Evolutionary conservation across 306 rosid species (phyloP).

Genomic region (Trifolium fragiferum): DNA sequence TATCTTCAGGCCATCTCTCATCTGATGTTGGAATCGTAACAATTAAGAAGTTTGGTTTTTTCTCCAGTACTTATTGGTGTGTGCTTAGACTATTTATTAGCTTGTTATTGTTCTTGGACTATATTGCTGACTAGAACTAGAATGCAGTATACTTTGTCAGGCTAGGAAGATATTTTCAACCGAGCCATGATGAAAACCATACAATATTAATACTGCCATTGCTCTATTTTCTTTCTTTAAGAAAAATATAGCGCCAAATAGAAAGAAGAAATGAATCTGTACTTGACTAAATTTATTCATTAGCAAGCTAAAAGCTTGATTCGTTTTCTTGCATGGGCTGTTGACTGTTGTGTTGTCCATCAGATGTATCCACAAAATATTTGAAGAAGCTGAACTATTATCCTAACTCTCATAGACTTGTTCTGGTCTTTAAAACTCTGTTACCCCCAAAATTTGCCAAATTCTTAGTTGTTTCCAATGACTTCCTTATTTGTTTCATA

Average conservation of each 20-base stretch:
- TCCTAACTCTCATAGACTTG: constrained; percentile 39
- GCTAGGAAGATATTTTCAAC: constrained; percentile 25
- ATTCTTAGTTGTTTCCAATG: constrained; percentile 13
- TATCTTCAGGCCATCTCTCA: too few relatives aligned
- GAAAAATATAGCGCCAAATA: neutral
- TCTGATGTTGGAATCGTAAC: too few relatives aligned
- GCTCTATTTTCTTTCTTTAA: constrained; percentile 25
- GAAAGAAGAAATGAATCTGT: constrained; percentile 11
- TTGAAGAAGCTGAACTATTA: constrained; percentile 34
- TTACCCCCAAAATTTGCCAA: constrained; percentile 12
- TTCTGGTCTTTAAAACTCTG: constrained; percentile 28
- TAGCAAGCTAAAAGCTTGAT: constrained; percentile 19
- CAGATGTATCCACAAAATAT: constrained; percentile 30
- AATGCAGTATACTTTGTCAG: constrained; percentile 17
- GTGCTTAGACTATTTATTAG: constrained; percentile 28
- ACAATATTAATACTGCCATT: constrained; percentile 25
- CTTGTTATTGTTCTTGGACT: constrained; percentile 31
- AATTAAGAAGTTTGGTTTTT: constrained; percentile 36
- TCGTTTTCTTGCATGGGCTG: constrained; percentile 22
- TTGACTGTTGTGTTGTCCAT: constrained; percentile 6
- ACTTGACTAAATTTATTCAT: constrained; percentile 30
- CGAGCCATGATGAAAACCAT: constrained; percentile 36
- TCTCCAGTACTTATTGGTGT: constrained; percentile 15
- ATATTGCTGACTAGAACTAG: constrained; percentile 14
- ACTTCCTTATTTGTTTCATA: neutral